These are phyloP conservation scores for Dioscorea cayenensis DNA, from an alignment of 116 monocot species.

Conservation along the genomic window DNA sequence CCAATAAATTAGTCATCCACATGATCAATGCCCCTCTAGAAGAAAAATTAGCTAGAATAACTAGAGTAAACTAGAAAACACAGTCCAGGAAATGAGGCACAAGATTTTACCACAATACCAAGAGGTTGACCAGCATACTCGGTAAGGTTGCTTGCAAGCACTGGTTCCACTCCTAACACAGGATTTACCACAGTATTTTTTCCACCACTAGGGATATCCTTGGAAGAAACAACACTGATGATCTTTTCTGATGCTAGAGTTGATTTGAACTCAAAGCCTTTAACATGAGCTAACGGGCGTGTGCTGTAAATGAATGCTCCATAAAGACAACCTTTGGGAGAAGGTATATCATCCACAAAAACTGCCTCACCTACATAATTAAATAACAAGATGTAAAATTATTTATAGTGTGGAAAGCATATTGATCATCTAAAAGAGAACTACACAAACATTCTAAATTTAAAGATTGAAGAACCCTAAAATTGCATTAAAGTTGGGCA, in stretches of 20 bases:
- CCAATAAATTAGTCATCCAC: no score
- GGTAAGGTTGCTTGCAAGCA: constrained; percentile 58
- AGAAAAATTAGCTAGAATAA: not conserved
- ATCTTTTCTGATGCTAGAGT: constrained; percentile 25
- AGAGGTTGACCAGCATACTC: constrained; percentile 83
- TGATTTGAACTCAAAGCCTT: constrained; percentile 42
- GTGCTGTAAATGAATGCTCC: constrained; percentile 80
- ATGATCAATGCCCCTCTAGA: no score
- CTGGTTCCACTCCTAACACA: constrained; percentile 42
- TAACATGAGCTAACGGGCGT: constrained; percentile 48
- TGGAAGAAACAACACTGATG: constrained; percentile 32
- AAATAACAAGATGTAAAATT: not conserved
- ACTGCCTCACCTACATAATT: constrained; percentile 64
- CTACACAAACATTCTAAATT: no score
- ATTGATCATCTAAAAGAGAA: no score
- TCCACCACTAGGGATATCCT: constrained; percentile 78
- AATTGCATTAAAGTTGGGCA: no score
- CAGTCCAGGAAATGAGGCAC: not conserved
- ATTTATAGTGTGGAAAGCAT: no score
- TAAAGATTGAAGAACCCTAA: no score
- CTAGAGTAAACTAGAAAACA: not conserved
- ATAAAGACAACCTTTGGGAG: constrained; percentile 65
- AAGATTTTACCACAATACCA: constrained; percentile 63
- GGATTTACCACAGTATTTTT: constrained; percentile 28
- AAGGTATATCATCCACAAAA: constrained; percentile 91